Evolutionary conservation across 768 basidiomycete genomes (phyloP).

Genomic region (Hericium rajendrae): DNA sequence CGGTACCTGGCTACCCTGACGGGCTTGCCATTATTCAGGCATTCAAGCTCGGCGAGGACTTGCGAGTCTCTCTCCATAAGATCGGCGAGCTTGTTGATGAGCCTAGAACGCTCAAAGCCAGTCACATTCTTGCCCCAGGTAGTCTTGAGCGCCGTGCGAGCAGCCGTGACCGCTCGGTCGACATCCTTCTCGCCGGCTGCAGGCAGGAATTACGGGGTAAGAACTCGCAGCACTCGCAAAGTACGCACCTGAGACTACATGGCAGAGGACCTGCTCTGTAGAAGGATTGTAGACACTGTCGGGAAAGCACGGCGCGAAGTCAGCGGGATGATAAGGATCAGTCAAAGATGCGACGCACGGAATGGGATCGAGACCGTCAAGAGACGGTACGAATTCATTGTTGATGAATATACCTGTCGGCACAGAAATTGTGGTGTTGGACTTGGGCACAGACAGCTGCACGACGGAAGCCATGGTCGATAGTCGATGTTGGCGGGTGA

Average conservation of each 20-base stretch:
- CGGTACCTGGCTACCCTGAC: conserved; percentile 43
- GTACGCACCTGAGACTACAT: conserved; percentile 42
- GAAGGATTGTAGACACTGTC: conserved; percentile 47
- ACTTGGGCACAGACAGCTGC: conserved; percentile 18
- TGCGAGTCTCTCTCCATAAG: conserved; percentile 81
- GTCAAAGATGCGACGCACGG: conserved; percentile 31
- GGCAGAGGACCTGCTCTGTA: conserved; percentile 65
- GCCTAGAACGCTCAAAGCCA: conserved; percentile 70
- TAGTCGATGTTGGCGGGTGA: not conserved
- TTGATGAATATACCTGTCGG: conserved; percentile 88
- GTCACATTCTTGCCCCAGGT: conserved; percentile 87
- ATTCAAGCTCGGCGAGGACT: conserved; percentile 75
- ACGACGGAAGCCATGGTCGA: conserved; percentile 13
- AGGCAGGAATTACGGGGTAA: not conserved
- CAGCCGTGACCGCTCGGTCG: conserved; percentile 75
- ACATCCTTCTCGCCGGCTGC: conserved; percentile 67
- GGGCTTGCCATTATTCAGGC: conserved; percentile 90
- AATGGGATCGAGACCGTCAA: conserved; percentile 56
- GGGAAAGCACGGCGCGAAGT: not conserved
- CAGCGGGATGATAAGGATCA: not conserved
- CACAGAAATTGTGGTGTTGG: conserved; percentile 37
- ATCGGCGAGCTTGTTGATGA: conserved; percentile 81
- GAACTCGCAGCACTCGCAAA: not conserved
- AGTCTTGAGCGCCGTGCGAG: conserved; percentile 72
- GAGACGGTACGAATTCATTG: conserved; percentile 77